phyloP scores from a whole-genome alignment of 192 early-diverging fungal genomes.

The Backusella circina region DNA sequence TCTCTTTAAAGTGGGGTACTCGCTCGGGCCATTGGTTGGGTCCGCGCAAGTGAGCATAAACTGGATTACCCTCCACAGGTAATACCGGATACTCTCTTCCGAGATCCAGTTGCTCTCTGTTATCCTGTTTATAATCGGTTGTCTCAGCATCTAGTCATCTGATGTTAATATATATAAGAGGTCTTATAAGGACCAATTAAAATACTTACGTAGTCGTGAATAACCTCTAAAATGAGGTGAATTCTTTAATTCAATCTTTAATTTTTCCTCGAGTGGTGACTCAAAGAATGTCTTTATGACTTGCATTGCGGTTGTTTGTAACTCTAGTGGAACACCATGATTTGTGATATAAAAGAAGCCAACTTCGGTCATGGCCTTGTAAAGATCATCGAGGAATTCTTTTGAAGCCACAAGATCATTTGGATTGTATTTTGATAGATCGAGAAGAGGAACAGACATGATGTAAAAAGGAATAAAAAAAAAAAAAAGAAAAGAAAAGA shows the following conservation, averaged over 20 bases:
- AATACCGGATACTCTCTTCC: conserved; percentile 39
- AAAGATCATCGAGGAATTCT: conserved; percentile 41
- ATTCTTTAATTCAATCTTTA: conserved; percentile 49
- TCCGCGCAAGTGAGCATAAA: conserved; percentile 47
- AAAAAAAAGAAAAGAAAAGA: background rate
- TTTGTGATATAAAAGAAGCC: conserved; percentile 58
- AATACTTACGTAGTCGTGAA: conserved; percentile 38
- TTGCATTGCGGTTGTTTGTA: conserved; percentile 35
- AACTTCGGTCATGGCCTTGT: conserved; percentile 47
- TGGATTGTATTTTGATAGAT: conserved; percentile 8
- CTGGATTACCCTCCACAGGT: conserved; percentile 28
- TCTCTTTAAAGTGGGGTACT: conserved; percentile 42
- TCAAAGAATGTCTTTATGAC: conserved; percentile 45
- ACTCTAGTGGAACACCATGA: conserved; percentile 31
- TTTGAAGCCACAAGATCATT: conserved; percentile 8
- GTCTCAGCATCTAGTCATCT: conserved; percentile 24
- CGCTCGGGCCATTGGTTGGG: conserved; percentile 60
- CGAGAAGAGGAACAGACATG: conserved; percentile 21
- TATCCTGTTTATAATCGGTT: conserved; percentile 36
- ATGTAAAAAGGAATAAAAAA: background rate
- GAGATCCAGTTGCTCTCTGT: conserved; percentile 56
- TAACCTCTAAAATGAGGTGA: conserved; percentile 60
- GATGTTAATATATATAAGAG: background rate
- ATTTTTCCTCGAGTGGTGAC: conserved; percentile 52
- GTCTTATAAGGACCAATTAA: too few species aligned